These are phyloP conservation scores for Fusarium albosuccineum DNA, from an alignment of 2,329 filamentous ascomycete species.

Conservation along the genomic window DNA sequence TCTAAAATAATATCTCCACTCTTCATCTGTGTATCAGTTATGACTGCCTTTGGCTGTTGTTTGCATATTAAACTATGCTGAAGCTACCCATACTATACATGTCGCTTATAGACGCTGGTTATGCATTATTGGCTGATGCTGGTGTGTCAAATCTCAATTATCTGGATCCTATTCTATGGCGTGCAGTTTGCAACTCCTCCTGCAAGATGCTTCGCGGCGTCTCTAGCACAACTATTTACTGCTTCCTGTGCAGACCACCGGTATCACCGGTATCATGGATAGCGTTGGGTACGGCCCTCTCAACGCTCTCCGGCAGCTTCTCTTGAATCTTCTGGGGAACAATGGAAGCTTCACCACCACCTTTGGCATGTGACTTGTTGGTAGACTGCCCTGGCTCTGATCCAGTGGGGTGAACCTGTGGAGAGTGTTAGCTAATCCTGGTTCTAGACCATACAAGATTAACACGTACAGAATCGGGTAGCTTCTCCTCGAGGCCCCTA, in stretches of 20 bases:
- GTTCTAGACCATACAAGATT: background rate
- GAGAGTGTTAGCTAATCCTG: background rate
- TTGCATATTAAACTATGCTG: too few relatives aligned
- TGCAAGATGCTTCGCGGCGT: too few relatives aligned
- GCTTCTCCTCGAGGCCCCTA: constrained; percentile 31
- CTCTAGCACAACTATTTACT: background rate
- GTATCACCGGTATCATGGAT: constrained; percentile 42
- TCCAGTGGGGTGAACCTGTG: constrained; percentile 40
- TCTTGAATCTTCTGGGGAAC: constrained; percentile 43
- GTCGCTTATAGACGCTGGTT: too few relatives aligned
- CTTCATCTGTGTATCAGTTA: too few relatives aligned
- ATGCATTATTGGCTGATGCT: too few relatives aligned
- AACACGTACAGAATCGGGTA: constrained; percentile 38
- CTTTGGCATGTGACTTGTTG: constrained; percentile 38
- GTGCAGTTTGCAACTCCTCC: too few relatives aligned
- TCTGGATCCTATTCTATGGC: too few relatives aligned
- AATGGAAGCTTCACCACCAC: constrained; percentile 30
- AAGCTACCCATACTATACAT: too few relatives aligned
- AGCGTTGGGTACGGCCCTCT: constrained; percentile 35
- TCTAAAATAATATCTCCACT: too few relatives aligned
- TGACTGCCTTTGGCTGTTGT: too few relatives aligned
- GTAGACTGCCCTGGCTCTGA: constrained; percentile 30
- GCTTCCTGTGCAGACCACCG: constrained; percentile 8
- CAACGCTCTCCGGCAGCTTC: constrained; percentile 39
- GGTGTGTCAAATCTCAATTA: too few relatives aligned